A percentile compares a stretch with the other conserved stretches of the same genome.
These are phyloP conservation scores for Mercurialis annua DNA, from an alignment of 345 rosid genomes.

Conservation along the genomic window DNA sequence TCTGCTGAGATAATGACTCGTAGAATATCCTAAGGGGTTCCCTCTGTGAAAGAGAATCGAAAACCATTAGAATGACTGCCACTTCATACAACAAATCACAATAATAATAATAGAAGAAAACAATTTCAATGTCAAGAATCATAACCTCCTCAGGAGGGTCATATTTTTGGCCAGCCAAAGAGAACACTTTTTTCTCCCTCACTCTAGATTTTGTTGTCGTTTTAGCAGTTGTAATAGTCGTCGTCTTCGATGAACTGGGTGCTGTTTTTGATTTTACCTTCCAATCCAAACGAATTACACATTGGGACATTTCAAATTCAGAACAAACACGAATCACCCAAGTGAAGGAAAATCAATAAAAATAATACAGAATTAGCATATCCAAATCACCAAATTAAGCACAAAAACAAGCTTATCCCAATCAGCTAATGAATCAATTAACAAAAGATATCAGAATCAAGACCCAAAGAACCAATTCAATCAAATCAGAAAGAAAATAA, in stretches of 20 bases:
- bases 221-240: slow-evolving; percentile 36
- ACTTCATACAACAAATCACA: neutral
- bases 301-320: neutral
- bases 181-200: slow-evolving; percentile 86
- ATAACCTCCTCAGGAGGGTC: slow-evolving; percentile 91
- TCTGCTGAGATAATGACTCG: slow-evolving; percentile 78
- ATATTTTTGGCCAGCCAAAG: slow-evolving; percentile 74
- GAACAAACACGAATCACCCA: slow-evolving; percentile 16
- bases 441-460: neutral
- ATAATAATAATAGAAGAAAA: slow-evolving; percentile 1
- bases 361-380: neutral
- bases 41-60: slow-evolving; percentile 48
- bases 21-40: slow-evolving; percentile 93
- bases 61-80: neutral
- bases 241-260: slow-evolving; percentile 48
- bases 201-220: slow-evolving; percentile 46
- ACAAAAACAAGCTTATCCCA: slow-evolving; percentile 1
- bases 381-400: slow-evolving; percentile 11
- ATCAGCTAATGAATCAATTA: slow-evolving; percentile 10
- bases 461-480: slow-evolving; percentile 17
- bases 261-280: slow-evolving; percentile 57
- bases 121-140: slow-evolving; percentile 8
- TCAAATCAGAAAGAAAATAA: neutral
- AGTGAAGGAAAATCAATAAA: slow-evolving; percentile 5
- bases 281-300: slow-evolving; percentile 24